A percentile compares a stretch with the other conserved stretches of the same genome.
Evolutionary conservation across 1,284 basidiomycete species (phyloP).

Genomic region (Singerocomus inundabilis): DNA sequence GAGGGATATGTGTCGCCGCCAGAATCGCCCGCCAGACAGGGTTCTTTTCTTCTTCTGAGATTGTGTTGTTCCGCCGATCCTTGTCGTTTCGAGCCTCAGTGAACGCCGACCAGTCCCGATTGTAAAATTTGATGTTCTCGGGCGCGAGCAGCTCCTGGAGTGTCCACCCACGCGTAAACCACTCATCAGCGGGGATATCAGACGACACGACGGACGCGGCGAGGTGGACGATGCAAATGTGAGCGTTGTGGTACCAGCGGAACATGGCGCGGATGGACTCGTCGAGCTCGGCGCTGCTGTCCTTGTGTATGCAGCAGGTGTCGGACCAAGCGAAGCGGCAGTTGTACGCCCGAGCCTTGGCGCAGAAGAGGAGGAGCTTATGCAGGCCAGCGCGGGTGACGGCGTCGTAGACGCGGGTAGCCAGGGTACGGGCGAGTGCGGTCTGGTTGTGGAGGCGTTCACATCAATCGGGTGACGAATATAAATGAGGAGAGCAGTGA

Average conservation of each 20-base stretch:
- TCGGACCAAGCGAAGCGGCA: constrained; percentile 13
- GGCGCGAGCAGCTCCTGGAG: constrained; percentile 14
- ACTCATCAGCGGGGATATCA: constrained; percentile 6
- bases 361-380: constrained; percentile 10
- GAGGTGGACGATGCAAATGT: constrained; percentile 13
- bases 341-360: constrained; percentile 8
- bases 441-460: not conserved
- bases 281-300: constrained; percentile 13
- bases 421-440: not conserved
- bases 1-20: constrained; percentile 2
- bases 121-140: constrained; percentile 9
- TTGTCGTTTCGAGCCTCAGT: constrained; percentile 7
- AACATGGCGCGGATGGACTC: constrained; percentile 19
- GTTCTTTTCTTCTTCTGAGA: not conserved
- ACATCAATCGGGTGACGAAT: not conserved
- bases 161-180: constrained; percentile 14
- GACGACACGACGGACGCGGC: not conserved
- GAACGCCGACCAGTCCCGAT: constrained; percentile 2
- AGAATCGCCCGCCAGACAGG: constrained; percentile 4
- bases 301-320: constrained; percentile 13
- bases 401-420: not conserved
- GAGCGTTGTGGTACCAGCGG: constrained; percentile 12
- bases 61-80: not conserved
- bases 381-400: not conserved
- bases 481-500: too few species aligned